A percentile compares a stretch with the other conserved stretches of the same genome.
phyloP scores from a whole-genome alignment of 2,329 filamentous ascomycete genomes.

The Sclerotinia minor region DNA sequence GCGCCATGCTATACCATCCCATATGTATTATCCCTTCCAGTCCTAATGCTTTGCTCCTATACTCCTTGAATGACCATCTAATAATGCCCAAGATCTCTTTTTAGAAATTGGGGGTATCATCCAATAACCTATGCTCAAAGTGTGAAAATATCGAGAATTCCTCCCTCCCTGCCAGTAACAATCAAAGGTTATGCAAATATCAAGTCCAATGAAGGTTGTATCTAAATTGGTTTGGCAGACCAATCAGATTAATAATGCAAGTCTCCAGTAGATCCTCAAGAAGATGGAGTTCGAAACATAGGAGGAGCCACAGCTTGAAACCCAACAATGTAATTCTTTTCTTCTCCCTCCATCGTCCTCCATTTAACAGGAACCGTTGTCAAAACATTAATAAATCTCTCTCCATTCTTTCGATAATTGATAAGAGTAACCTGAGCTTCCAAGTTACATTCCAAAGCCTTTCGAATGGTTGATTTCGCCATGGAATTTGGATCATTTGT shows the following conservation, averaged over 20 bases:
- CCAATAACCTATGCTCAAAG: not conserved
- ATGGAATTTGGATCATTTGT: constrained; percentile 65
- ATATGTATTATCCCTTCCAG: not conserved
- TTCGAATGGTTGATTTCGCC: constrained; percentile 77
- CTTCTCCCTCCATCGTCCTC: constrained; percentile 47
- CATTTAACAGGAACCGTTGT: constrained; percentile 92
- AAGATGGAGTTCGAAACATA: not conserved
- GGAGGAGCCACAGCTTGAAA: constrained; percentile 31
- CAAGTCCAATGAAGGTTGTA: too few species aligned
- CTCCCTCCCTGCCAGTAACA: not conserved
- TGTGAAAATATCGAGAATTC: not conserved
- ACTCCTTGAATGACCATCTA: constrained; percentile 11
- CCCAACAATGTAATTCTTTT: constrained; percentile 33
- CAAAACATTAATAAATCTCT: constrained; percentile 87
- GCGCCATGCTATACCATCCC: not conserved
- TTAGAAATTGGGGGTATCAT: constrained; percentile 6
- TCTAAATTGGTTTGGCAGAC: not conserved
- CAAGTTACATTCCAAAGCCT: constrained; percentile 67
- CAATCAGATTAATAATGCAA: not conserved
- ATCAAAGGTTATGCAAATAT: not conserved
- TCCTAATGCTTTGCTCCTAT: not conserved
- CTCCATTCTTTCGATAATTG: constrained; percentile 90
- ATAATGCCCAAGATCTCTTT: constrained; percentile 11
- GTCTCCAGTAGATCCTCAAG: not conserved
- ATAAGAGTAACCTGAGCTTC: constrained; percentile 90